phyloP scores from a whole-genome alignment of 129 eudicot genomes.

The Flaveria linearis region DNA sequence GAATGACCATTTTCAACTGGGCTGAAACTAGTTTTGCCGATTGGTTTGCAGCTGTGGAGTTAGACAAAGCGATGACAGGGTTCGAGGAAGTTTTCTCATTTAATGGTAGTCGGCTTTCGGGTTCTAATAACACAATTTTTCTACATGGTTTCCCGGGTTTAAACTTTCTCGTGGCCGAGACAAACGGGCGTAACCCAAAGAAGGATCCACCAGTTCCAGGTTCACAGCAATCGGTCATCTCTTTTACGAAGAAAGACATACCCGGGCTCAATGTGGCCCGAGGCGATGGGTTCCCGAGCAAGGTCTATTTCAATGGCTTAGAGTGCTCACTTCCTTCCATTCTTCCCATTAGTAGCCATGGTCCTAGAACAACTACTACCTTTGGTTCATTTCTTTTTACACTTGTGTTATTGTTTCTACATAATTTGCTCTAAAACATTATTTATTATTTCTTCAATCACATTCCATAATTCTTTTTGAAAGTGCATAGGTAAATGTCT shows the following conservation, averaged over 20 bases:
- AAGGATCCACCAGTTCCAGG: slow-evolving; percentile 70
- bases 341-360: slow-evolving; percentile 48
- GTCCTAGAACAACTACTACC: slow-evolving; percentile 8
- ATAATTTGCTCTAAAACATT: slow-evolving; percentile 26
- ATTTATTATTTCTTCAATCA: not conserved
- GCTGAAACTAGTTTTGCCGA: slow-evolving; percentile 51
- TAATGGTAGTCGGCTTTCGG: slow-evolving; percentile 45
- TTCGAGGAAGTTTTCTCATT: slow-evolving; percentile 54
- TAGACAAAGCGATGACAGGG: slow-evolving; percentile 50
- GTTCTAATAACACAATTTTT: slow-evolving; percentile 38
- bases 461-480: slow-evolving; percentile 23
- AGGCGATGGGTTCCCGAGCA: slow-evolving; percentile 66
- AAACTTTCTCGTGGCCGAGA: slow-evolving; percentile 48
- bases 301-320: slow-evolving; percentile 63
- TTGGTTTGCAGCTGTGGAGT: slow-evolving; percentile 59
- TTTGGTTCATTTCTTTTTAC: slow-evolving; percentile 28
- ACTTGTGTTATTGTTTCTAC: slow-evolving; percentile 24
- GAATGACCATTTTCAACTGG: slow-evolving; percentile 77
- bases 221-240: slow-evolving; percentile 59
- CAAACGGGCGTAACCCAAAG: slow-evolving; percentile 48
- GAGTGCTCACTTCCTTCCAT: slow-evolving; percentile 56
- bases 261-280: slow-evolving; percentile 44
- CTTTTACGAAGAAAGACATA: slow-evolving; percentile 53
- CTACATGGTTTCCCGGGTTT: slow-evolving; percentile 53
- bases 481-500: slow-evolving; percentile 1